Base-by-base conservation (phyloP, 2,329 filamentous ascomycete genomes). In the Colletotrichum neosansevieriae region DNA sequence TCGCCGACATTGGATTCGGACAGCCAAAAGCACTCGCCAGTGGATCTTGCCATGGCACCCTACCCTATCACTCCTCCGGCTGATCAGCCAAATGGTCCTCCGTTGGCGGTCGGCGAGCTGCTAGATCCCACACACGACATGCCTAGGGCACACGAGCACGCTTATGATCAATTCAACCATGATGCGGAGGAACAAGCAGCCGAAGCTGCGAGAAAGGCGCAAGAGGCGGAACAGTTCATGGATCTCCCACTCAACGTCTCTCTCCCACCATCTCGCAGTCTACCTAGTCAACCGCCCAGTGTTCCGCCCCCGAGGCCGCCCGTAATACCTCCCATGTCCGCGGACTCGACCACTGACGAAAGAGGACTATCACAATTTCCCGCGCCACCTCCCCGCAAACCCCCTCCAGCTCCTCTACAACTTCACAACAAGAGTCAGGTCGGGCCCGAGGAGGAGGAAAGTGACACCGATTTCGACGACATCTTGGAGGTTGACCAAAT, bases 381-480 rank as follows among this genome's bases (percentile, higher is more conserved):
- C 15, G 84, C 86, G 2, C 86, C 89, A 1, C 89, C 91, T 13
- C 87, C 88, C 57, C 88, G 94, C 68, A 98, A 97, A 78, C 88
- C 91, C 6, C 94, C 94, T 3, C 95, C 95, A 53, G 92, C 94
- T 12, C 94, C 95, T 2, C 79, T 98, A 61, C 91, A 94, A 75
- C 84, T 98, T 24, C 85, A 85, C 49, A 82, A 83, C 53, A 73
- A 78, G 17, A 75, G 76, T n/a, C 75, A 76, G 10, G 75, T 76
- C 4, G 72, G 76, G 2, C 73, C 76, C 3, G 88, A 91, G n/a
- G 89, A 90, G 12, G 85, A 87, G 2, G 87, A 89, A 40, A 90
- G 91, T 0, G 93, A 93, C 68, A 94, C 93, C 0, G 94, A 97
- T 71, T 96, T 94, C 73, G 93, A 96, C 67, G 92, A 94, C 71